Evolutionary conservation across 768 basidiomycete species (phyloP).

Genomic region (Suillus tomentosus): DNA sequence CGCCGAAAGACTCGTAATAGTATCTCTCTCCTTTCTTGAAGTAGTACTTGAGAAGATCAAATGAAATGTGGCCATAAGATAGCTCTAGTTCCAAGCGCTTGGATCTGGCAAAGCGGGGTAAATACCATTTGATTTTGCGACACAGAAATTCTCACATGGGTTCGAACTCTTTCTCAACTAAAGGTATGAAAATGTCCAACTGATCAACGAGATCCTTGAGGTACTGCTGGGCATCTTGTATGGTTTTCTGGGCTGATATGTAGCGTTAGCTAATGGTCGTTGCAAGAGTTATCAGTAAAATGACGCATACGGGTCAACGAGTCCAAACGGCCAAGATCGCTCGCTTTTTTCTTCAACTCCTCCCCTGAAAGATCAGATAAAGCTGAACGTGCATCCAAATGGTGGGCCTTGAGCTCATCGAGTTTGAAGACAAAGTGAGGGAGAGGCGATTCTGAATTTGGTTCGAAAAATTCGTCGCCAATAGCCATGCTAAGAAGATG

Average conservation of each 20-base stretch:
- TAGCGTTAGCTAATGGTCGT: neutral
- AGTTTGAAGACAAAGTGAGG: slow-evolving; percentile 11
- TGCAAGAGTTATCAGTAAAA: too few species aligned
- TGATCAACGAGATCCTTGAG: slow-evolving; percentile 16
- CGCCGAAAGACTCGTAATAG: neutral
- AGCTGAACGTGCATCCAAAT: slow-evolving; percentile 7
- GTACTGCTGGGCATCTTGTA: slow-evolving; percentile 9
- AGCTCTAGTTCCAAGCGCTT: slow-evolving; percentile 18
- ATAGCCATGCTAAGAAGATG: slow-evolving; percentile 11
- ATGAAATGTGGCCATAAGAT: slow-evolving; percentile 22
- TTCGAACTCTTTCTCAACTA: slow-evolving; percentile 19
- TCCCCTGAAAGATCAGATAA: neutral
- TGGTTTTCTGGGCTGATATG: slow-evolving; percentile 1
- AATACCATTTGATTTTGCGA: neutral
- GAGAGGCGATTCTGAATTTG: slow-evolving; percentile 12
- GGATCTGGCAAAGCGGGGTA: slow-evolving; percentile 12
- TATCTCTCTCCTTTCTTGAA: slow-evolving; percentile 16
- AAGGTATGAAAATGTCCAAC: slow-evolving; percentile 14
- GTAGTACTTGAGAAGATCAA: slow-evolving; percentile 20
- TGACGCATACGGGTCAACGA: slow-evolving; percentile 3
- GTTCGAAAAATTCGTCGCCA: slow-evolving; percentile 20
- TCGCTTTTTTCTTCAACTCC: slow-evolving; percentile 5
- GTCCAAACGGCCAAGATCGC: slow-evolving; percentile 12
- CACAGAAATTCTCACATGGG: slow-evolving; percentile 17
- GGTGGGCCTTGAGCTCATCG: slow-evolving; percentile 8